Evolutionary conservation across 1,284 basidiomycete species (phyloP).

Genomic region (Boletus hoseneyae): DNA sequence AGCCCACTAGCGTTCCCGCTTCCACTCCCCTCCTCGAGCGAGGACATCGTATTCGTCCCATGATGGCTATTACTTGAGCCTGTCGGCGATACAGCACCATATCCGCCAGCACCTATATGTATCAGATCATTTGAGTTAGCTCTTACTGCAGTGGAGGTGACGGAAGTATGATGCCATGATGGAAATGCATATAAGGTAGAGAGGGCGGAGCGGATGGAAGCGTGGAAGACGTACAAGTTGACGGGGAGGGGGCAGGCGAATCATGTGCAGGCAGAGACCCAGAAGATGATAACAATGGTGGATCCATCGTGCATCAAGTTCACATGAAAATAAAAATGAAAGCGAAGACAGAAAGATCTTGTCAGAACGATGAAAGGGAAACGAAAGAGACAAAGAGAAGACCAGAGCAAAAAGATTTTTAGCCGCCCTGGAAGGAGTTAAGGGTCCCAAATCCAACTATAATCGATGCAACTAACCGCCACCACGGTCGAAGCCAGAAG

Average conservation of each 20-base stretch:
- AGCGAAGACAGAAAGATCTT: background rate
- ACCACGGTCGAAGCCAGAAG: conserved; percentile 14
- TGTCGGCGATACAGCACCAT: conserved; percentile 19
- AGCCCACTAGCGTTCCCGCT: conserved; percentile 14
- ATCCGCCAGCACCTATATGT: conserved; percentile 15
- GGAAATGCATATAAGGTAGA: background rate
- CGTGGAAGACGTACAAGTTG: conserved; percentile 9
- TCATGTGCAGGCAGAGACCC: background rate
- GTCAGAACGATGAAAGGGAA: conserved; percentile 8
- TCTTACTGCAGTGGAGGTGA: background rate
- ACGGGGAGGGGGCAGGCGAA: conserved; percentile 6
- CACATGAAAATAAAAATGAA: background rate
- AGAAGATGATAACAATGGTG: background rate
- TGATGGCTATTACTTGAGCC: conserved; percentile 23
- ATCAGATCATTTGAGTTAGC: conserved; percentile 14
- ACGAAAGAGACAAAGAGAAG: background rate
- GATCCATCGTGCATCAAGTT: conserved; percentile 8
- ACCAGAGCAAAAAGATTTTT: background rate
- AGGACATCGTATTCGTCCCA: conserved; percentile 19
- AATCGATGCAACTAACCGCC: background rate
- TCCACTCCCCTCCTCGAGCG: conserved; percentile 16
- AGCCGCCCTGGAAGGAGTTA: background rate
- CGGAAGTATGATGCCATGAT: background rate
- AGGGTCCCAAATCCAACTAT: background rate
- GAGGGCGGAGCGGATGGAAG: conserved; percentile 1